Base-by-base conservation (phyloP, 768 basidiomycete species). In the Galerina marginata region DNA sequence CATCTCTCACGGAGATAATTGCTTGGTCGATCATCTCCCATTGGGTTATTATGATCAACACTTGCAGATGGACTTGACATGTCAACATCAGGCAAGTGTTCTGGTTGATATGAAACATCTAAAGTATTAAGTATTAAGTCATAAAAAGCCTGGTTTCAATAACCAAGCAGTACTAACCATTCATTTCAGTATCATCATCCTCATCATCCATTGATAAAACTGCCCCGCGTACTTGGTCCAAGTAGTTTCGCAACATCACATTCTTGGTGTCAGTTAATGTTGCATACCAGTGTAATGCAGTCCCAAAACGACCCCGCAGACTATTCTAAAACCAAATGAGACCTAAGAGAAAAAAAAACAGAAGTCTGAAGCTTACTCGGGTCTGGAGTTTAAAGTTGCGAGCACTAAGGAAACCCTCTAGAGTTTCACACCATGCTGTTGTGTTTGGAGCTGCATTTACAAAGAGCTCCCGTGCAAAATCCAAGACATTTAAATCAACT, bases 401-500 rank as follows among this genome's bases (percentile, higher is more conserved):
- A 11, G 39, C 16, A 29, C 39, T 33, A 4, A 65, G 54, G 39
- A 65, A 67, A 15, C 33, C 38, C 26, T 67, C 67, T 0, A 68
- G 1, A 0, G 67, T 59, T 9, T 56, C 50, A 15, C 59, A 61
- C 64, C 61, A 64, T 0, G 65, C 67, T 0, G 65, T 67, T 4
- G 55, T 66, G 52, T 71, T 71, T 16, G 69, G 69, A 2, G 65
- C 37, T 2, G 60, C 40, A 10, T 58, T 61, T 1, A 68, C 44
- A 42, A 68, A 68, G 1, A 71, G 59, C 9, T 60, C 43, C 16
- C 36, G 40, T 0, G 56, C 57, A 49, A 74, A 67, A 9, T 68
- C 56, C 1, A 75, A 58, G 16, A 74, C 51, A 11, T 43, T 7
- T 3, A 74, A 14, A 52, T 74, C 67, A 0, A 74, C 66, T 9